Conservation (phyloP, 2,329 filamentous ascomycete species). For the Cytospora paraplurivora region DNA sequence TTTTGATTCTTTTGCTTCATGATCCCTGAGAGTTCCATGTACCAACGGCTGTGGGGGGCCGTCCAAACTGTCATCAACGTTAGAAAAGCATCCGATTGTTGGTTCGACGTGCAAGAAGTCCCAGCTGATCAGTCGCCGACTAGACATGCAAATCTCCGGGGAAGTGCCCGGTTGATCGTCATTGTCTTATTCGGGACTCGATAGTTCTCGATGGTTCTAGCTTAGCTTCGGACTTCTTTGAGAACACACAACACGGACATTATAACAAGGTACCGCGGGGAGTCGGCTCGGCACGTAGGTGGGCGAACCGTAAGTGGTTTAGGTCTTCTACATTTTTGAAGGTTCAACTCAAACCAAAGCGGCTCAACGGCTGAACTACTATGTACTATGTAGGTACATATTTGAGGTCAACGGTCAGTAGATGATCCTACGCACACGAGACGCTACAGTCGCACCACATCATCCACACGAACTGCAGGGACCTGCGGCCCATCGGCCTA, state of each 20-base stretch:
- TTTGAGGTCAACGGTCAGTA: not conserved
- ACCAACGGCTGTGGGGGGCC: not conserved
- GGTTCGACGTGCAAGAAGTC: not conserved
- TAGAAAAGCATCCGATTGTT: not conserved
- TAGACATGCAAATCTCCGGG: not conserved
- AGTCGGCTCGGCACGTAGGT: not conserved
- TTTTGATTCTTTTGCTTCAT: not conserved
- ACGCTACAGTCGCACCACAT: not conserved
- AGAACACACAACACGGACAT: not conserved
- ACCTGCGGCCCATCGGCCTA: not conserved
- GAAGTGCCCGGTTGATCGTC: not conserved
- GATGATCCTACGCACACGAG: not conserved
- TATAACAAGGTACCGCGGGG: not conserved
- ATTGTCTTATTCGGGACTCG: not conserved
- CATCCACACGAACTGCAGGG: constrained; percentile 1
- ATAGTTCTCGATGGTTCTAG: not conserved
- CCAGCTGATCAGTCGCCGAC: not conserved
- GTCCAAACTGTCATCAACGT: not conserved
- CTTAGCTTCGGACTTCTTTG: not conserved
- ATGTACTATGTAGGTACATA: not conserved
- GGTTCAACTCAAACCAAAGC: not conserved
- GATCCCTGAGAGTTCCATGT: not conserved
- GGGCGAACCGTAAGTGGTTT: too few relatives aligned
- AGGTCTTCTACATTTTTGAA: not conserved
- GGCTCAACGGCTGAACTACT: too few relatives aligned